Evolutionary conservation across 2,329 filamentous ascomycete genomes (phyloP), one percentile per base, ranked within the genome.

Genomic region (Ploettnerulaceae sp.): DNA sequence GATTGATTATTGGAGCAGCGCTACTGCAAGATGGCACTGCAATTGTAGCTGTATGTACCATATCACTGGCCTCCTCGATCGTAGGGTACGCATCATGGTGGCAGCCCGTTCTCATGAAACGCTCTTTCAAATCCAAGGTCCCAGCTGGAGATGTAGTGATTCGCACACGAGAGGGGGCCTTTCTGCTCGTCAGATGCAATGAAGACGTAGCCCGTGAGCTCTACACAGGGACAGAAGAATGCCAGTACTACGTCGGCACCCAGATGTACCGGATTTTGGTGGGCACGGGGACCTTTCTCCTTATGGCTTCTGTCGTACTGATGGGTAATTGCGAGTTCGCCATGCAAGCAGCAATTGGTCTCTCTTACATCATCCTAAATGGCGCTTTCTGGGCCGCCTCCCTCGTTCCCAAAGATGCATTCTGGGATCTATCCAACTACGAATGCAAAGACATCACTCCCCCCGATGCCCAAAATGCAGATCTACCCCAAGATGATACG

Each of bases 201-300:
- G 78, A 82, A 59, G 72, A 79, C 24, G 73, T 82, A 2, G 75
- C 77, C 1, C 70, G 79, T n/a, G 79, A 82, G 58, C 69, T 83
- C 0, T 82, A 82, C 62, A 72, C 71, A 0, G 77, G 77, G 12
- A 80, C 75, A 0, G 78, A 82, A 54, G 72, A 77, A 56, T 82
- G 79, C 61, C 59, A 72, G 21, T 82, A 82, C 55, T 66, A 70
- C 18, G 71, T 81, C 32, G 63, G 67, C 63, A 21, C 49, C 3
- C 40, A 64, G 58, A n/a, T 55, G 1, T 79, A 81, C 59, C 71
- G 74, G 15, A 60, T 68, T 0, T 69, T 81, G 6, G 79, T 82
- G 64, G 77, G 72, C 0, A 32, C 74, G 2, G 78, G 75, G 25
- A 83, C 79, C 7, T 70, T 78, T 7, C 54, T 82, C 20, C 70